These are phyloP conservation scores for Metschnikowia continentalis DNA, from an alignment of 805 yeast species.

Conservation along the genomic window DNA sequence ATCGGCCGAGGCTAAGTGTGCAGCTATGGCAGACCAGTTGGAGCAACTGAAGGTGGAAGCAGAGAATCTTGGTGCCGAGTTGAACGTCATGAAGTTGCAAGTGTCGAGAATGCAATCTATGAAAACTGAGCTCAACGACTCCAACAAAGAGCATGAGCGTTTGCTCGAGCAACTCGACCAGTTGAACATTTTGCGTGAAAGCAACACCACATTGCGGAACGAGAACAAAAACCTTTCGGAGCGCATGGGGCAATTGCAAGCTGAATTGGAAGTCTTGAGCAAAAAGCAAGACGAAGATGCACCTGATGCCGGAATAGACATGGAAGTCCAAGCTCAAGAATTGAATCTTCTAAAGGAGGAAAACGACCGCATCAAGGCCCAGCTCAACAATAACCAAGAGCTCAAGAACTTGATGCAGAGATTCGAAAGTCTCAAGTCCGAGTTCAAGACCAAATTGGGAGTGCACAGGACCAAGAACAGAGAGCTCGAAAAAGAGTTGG, in stretches of 20 bases:
- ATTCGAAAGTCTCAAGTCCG: constrained; percentile 27
- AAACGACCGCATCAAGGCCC: constrained; percentile 52
- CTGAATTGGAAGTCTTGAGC: constrained; percentile 44
- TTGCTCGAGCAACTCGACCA: constrained; percentile 55
- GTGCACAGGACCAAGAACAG: constrained; percentile 26
- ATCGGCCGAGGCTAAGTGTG: constrained; percentile 51
- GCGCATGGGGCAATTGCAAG: constrained; percentile 35
- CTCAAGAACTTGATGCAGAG: constrained; percentile 28
- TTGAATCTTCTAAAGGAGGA: constrained; percentile 48
- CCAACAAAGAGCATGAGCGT: constrained; percentile 42
- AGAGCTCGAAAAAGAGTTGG: constrained; percentile 21
- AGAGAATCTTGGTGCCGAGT: constrained; percentile 43
- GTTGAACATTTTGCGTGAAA: constrained; percentile 60
- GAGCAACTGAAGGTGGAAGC: constrained; percentile 49
- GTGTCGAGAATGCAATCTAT: constrained; percentile 25
- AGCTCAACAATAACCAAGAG: constrained; percentile 18
- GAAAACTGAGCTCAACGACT: constrained; percentile 22
- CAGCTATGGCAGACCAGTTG: constrained; percentile 45
- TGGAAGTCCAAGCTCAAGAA: constrained; percentile 47
- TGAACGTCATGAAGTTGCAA: constrained; percentile 50
- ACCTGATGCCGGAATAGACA: constrained; percentile 24
- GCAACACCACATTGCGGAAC: constrained; percentile 58
- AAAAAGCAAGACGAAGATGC: constrained; percentile 24
- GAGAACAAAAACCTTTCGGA: constrained; percentile 34
- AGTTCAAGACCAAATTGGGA: constrained; percentile 23